Evolutionary conservation across 2,329 filamentous ascomycete genomes (phyloP).

Genomic region (Mariannaea elegans): DNA sequence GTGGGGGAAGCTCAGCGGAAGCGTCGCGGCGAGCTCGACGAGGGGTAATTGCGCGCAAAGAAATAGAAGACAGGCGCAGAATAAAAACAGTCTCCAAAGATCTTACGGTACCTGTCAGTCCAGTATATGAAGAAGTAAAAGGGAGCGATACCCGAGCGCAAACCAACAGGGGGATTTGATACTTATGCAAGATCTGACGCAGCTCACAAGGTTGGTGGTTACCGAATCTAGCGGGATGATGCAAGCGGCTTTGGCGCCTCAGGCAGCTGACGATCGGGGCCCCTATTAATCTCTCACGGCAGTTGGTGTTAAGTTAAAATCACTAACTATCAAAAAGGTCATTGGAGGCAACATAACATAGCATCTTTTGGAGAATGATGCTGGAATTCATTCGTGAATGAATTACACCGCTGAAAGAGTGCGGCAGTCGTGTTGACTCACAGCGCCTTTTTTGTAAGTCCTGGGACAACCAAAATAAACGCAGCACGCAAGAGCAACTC

Average conservation of each 20-base stretch:
- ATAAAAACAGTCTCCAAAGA: constrained; percentile 28
- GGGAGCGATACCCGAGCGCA: not conserved
- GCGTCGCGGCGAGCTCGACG: constrained; percentile 9
- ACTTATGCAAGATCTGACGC: constrained; percentile 26
- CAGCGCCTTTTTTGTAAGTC: not conserved
- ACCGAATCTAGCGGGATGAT: constrained; percentile 37
- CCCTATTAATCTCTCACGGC: constrained; percentile 16
- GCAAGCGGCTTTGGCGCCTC: constrained; percentile 40
- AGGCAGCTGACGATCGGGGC: constrained; percentile 40
- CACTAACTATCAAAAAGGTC: not conserved
- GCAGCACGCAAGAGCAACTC: constrained; percentile 11
- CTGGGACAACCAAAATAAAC: too few species aligned
- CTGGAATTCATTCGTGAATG: not conserved
- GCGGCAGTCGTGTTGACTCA: not conserved
- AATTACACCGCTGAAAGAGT: not conserved
- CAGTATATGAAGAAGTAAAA: constrained; percentile 21
- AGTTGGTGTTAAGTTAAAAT: not conserved
- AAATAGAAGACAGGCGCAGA: constrained; percentile 23
- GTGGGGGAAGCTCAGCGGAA: constrained; percentile 29
- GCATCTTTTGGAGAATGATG: too few species aligned
- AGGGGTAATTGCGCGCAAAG: constrained; percentile 10
- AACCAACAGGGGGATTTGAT: not conserved
- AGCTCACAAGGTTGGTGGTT: constrained; percentile 29
- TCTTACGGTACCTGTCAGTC: constrained; percentile 16
- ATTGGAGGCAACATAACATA: too few species aligned